These are phyloP conservation scores for Arthrobotrys megalospora DNA, from an alignment of 2,329 filamentous ascomycete genomes.

Conservation along the genomic window DNA sequence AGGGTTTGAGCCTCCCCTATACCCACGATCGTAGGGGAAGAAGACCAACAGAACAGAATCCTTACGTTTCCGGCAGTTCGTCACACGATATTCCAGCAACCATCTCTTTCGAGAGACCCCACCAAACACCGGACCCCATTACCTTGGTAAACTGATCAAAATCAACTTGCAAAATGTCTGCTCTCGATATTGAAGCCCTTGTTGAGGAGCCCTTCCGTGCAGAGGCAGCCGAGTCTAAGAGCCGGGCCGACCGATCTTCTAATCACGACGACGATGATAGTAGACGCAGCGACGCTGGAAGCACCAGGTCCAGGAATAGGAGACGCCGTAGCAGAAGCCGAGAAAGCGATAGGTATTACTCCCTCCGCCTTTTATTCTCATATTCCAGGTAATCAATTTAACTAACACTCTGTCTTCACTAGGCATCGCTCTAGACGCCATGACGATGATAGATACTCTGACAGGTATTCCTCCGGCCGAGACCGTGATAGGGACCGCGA, in stretches of 20 bases:
- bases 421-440: conserved; percentile 59
- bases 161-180: conserved; percentile 34
- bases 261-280: conserved; percentile 57
- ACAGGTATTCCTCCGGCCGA: conserved; percentile 74
- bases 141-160: conserved; percentile 30
- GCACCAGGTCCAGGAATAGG: conserved; percentile 52
- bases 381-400: neutral
- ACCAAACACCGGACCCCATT: neutral
- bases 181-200: conserved; percentile 58
- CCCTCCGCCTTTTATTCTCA: neutral
- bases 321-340: conserved; percentile 54
- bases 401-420: conserved; percentile 16
- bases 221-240: conserved; percentile 58
- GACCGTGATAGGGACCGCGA: conserved; percentile 73
- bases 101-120: conserved; percentile 22
- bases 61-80: conserved; percentile 60
- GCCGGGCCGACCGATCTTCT: conserved; percentile 47
- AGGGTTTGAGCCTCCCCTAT: conserved; percentile 52
- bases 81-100: conserved; percentile 52
- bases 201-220: conserved; percentile 57
- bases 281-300: conserved; percentile 56
- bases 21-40: conserved; percentile 6
- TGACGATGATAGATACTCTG: conserved; percentile 69
- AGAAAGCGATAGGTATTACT: conserved; percentile 58
- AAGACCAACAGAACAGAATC: conserved; percentile 25